Conservation (phyloP, 1,284 basidiomycete species). For the Thelephora terrestris region DNA sequence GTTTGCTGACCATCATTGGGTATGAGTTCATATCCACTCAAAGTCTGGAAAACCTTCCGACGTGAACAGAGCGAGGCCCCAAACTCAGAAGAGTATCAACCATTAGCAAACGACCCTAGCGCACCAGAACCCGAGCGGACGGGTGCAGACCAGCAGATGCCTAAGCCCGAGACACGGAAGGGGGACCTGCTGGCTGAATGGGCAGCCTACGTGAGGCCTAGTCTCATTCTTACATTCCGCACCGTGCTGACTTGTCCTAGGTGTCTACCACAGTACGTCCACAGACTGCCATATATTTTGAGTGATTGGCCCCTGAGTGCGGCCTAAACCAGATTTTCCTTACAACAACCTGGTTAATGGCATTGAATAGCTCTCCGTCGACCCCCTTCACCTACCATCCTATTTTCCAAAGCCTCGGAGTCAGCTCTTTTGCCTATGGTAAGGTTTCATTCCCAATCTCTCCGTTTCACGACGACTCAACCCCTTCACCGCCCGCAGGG, state of each 20-base stretch:
- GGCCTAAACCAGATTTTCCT: conserved; percentile 30
- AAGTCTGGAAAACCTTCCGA: too few species aligned
- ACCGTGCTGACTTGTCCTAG: conserved; percentile 15
- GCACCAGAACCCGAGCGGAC: conserved; percentile 14
- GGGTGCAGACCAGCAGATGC: conserved; percentile 26
- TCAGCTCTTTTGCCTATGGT: conserved; percentile 53
- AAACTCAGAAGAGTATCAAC: conserved; percentile 12
- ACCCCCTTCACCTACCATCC: conserved; percentile 63
- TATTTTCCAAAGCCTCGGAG: conserved; percentile 43
- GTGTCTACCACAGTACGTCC: conserved; percentile 2
- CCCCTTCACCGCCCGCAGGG: conserved; percentile 34
- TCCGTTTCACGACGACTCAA: neutral
- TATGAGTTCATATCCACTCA: too few species aligned
- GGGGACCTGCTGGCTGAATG: conserved; percentile 31
- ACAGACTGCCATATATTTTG: conserved; percentile 5
- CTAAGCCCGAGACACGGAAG: conserved; percentile 28
- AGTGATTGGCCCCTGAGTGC: neutral
- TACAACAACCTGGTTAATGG: conserved; percentile 40
- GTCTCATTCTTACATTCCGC: conserved; percentile 10
- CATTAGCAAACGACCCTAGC: conserved; percentile 9
- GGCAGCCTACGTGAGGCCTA: conserved; percentile 28
- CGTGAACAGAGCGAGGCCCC: neutral
- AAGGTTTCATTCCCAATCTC: conserved; percentile 9
- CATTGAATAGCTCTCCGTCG: conserved; percentile 39
- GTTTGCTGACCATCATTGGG: too few species aligned